These are phyloP conservation scores for Teratosphaeria epicoccoides DNA, from an alignment of 2,329 filamentous ascomycete genomes.

Conservation along the genomic window DNA sequence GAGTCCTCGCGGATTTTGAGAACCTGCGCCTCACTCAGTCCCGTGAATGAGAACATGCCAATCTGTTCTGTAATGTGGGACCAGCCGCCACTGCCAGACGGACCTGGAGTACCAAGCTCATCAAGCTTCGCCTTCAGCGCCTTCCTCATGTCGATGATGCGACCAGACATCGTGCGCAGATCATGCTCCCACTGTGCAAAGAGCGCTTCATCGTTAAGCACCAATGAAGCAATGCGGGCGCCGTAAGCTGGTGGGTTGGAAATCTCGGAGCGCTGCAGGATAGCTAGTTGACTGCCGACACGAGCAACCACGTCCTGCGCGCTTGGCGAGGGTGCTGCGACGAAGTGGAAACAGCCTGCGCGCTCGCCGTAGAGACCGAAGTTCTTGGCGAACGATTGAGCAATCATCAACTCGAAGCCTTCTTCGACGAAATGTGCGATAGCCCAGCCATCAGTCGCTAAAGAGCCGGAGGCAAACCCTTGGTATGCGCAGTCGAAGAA, in stretches of 20 bases:
- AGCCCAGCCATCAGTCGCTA: slow-evolving; percentile 77
- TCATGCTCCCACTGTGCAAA: slow-evolving; percentile 91
- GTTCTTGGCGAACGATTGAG: slow-evolving; percentile 46
- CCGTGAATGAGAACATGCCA: slow-evolving; percentile 97
- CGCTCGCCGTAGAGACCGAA: slow-evolving; percentile 89
- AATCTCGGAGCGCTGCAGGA: slow-evolving; percentile 94
- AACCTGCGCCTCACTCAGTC: slow-evolving; percentile 64
- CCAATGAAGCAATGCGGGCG: slow-evolving; percentile 71
- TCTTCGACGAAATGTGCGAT: slow-evolving; percentile 88
- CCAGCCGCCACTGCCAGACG: slow-evolving; percentile 55
- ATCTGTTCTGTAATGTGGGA: slow-evolving; percentile 98
- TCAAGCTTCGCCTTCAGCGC: slow-evolving; percentile 71
- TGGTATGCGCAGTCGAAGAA: slow-evolving; percentile 99
- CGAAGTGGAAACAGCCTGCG: slow-evolving; percentile 90
- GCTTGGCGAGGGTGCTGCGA: slow-evolving; percentile 61
- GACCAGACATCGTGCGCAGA: slow-evolving; percentile 83
- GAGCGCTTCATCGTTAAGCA: slow-evolving; percentile 72
- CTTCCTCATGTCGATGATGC: slow-evolving; percentile 85
- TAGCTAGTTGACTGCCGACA: slow-evolving; percentile 78
- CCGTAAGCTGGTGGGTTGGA: slow-evolving; percentile 94
- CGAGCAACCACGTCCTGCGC: slow-evolving; percentile 50
- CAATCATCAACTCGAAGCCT: slow-evolving; percentile 58
- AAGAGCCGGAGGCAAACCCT: slow-evolving; percentile 87
- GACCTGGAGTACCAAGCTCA: slow-evolving; percentile 60
- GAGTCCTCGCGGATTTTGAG: slow-evolving; percentile 56